phyloP scores from a whole-genome alignment of 1,284 basidiomycete species.

The Apiotrichum sp. region DNA sequence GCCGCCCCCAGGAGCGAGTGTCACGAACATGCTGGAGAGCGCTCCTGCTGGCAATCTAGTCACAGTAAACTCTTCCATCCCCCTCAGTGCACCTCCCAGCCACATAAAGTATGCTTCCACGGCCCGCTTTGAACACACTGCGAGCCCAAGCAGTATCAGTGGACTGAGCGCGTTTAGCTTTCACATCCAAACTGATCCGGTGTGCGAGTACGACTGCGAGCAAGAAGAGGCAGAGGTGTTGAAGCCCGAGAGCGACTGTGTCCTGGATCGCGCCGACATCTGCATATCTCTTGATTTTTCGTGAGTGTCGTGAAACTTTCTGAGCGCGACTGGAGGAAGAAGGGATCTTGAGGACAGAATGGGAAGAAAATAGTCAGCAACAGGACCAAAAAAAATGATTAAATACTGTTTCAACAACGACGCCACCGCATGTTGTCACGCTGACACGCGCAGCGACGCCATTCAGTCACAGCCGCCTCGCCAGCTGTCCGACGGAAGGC shows the following conservation, averaged over 20 bases:
- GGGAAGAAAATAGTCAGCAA: too few species aligned
- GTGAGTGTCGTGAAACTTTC: neutral
- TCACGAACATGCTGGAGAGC: neutral
- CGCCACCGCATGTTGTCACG: too few species aligned
- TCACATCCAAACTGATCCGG: neutral
- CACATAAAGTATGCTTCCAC: too few species aligned
- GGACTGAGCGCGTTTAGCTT: constrained; percentile 2
- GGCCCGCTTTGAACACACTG: neutral
- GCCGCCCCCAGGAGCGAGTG: neutral
- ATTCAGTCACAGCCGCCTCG: neutral
- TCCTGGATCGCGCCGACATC: neutral
- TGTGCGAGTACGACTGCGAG: neutral
- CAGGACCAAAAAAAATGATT: too few species aligned
- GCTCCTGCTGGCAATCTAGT: neutral
- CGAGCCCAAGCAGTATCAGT: neutral
- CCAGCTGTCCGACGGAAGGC: neutral
- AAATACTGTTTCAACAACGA: too few species aligned
- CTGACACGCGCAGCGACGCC: neutral
- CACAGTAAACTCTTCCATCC: neutral
- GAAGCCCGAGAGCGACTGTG: neutral
- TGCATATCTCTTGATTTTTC: neutral
- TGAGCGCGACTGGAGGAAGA: too few species aligned
- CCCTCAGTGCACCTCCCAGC: too few species aligned
- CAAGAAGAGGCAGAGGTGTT: neutral
- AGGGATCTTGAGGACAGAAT: too few species aligned